These are phyloP conservation scores for Umbelopsis vinacea DNA, from an alignment of 192 early-diverging fungal genomes.

Conservation along the genomic window DNA sequence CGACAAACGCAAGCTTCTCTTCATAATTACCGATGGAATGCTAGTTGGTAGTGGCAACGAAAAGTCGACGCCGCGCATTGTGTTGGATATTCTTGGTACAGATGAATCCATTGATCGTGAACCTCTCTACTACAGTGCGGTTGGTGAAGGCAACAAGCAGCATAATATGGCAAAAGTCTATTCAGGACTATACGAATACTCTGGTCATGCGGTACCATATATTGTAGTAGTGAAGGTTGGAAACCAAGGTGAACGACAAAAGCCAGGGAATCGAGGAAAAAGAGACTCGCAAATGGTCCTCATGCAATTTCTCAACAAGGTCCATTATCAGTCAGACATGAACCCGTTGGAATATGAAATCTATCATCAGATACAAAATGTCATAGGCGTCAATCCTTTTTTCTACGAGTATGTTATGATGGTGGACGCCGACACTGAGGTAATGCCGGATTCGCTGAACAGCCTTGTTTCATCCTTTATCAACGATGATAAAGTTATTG, in stretches of 20 bases:
- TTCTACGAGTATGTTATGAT: conserved; percentile 97
- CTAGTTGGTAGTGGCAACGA: conserved; percentile 97
- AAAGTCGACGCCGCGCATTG: conserved; percentile 94
- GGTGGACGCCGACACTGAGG: conserved; percentile 97
- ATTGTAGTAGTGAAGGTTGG: conserved; percentile 97
- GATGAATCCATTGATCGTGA: conserved; percentile 83
- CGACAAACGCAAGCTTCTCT: conserved; percentile 96
- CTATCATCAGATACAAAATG: conserved; percentile 98
- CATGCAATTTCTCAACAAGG: conserved; percentile 96
- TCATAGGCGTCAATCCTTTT: conserved; percentile 94
- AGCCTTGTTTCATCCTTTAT: conserved; percentile 89
- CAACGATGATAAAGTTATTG: conserved; percentile 89
- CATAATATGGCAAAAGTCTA: conserved; percentile 98
- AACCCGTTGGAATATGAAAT: conserved; percentile 96
- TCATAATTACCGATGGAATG: conserved; percentile 97
- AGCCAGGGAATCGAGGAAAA: conserved; percentile 97
- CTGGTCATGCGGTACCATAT: conserved; percentile 94
- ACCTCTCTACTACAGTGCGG: conserved; percentile 83
- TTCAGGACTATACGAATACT: conserved; percentile 93
- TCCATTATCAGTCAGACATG: conserved; percentile 93
- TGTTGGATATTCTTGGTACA: conserved; percentile 94
- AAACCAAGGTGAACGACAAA: conserved; percentile 77
- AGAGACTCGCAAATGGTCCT: conserved; percentile 97
- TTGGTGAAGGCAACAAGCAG: conserved; percentile 89
- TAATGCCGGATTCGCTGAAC: conserved; percentile 86